These are phyloP conservation scores for Zygoascus hellenicus DNA, from an alignment of 1,139 yeast genomes.

Conservation along the genomic window DNA sequence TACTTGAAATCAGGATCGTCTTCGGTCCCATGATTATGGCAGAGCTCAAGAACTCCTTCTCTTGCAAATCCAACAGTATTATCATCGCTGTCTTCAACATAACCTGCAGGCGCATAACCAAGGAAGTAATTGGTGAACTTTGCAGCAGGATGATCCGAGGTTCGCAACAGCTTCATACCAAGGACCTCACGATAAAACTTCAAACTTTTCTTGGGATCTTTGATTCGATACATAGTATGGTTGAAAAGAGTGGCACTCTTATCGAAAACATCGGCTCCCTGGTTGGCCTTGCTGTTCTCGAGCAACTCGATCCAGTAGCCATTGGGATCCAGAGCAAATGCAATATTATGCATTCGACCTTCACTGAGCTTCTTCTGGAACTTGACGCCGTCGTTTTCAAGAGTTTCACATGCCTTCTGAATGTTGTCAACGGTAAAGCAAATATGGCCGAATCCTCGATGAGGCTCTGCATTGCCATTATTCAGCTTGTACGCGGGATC, in stretches of 20 bases:
- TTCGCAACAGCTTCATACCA: constrained; percentile 69
- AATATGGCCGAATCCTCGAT: constrained; percentile 91
- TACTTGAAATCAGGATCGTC: constrained; percentile 65
- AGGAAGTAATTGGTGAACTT: constrained; percentile 81
- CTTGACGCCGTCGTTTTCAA: constrained; percentile 52
- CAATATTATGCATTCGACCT: constrained; percentile 89
- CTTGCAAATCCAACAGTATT: constrained; percentile 27
- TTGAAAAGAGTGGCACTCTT: constrained; percentile 56
- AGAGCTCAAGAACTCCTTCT: constrained; percentile 76
- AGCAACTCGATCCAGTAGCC: constrained; percentile 95
- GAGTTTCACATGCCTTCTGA: constrained; percentile 49
- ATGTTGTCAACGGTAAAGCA: constrained; percentile 84
- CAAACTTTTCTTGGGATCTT: constrained; percentile 71
- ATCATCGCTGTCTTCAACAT: constrained; percentile 28
- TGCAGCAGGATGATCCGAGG: constrained; percentile 55
- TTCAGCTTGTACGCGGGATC: constrained; percentile 55
- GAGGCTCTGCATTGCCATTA: constrained; percentile 79
- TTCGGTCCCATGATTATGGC: constrained; percentile 96
- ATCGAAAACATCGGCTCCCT: constrained; percentile 25
- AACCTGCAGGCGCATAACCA: constrained; percentile 48
- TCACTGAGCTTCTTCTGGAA: constrained; percentile 81
- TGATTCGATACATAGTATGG: constrained; percentile 90
- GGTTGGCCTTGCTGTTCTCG: constrained; percentile 27
- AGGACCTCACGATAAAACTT: constrained; percentile 70
- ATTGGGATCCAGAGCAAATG: constrained; percentile 91